Conservation (phyloP, 2,329 filamentous ascomycete genomes). For the Penicillium sp. region DNA sequence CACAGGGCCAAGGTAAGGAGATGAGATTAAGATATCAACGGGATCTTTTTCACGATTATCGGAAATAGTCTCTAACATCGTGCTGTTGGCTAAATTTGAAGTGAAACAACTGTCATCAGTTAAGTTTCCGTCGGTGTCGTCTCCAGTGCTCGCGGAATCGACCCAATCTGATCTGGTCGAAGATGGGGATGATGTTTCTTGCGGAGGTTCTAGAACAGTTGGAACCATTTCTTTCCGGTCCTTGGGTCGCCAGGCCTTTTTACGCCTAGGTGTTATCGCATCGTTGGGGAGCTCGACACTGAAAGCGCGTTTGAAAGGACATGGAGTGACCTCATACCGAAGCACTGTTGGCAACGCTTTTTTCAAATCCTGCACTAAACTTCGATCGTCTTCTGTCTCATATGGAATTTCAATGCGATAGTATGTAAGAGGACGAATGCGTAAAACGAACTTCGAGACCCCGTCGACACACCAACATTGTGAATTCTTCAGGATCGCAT, state of each 20-base stretch:
- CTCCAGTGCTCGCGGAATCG: constrained; percentile 31
- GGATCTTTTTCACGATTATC: constrained; percentile 19
- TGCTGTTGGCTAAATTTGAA: constrained; percentile 26
- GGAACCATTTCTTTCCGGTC: constrained; percentile 44
- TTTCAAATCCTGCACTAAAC: constrained; percentile 66
- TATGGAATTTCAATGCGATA: constrained; percentile 86
- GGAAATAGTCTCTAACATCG: constrained; percentile 24
- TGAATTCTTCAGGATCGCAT: constrained; percentile 83
- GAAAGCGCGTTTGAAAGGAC: constrained; percentile 78
- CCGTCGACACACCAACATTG: constrained; percentile 94
- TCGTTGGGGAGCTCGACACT: constrained; percentile 70
- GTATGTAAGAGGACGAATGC: constrained; percentile 78
- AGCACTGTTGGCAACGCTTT: constrained; percentile 69
- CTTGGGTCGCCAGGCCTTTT: constrained; percentile 67
- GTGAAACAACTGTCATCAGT: constrained; percentile 34
- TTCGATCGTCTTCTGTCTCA: constrained; percentile 61
- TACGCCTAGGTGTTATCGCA: constrained; percentile 63
- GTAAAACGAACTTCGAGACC: constrained; percentile 78
- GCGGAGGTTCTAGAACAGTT: constrained; percentile 10
- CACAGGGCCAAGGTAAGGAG: constrained; percentile 11
- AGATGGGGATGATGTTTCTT: constrained; percentile 11
- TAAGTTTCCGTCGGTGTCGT: constrained; percentile 34
- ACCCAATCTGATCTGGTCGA: constrained; percentile 16
- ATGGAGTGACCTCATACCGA: constrained; percentile 82
- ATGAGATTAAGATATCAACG: constrained; percentile 4